These are phyloP conservation scores for Chamaecrista fasciculata DNA, from an alignment of 306 rosid genomes.

Conservation along the genomic window DNA sequence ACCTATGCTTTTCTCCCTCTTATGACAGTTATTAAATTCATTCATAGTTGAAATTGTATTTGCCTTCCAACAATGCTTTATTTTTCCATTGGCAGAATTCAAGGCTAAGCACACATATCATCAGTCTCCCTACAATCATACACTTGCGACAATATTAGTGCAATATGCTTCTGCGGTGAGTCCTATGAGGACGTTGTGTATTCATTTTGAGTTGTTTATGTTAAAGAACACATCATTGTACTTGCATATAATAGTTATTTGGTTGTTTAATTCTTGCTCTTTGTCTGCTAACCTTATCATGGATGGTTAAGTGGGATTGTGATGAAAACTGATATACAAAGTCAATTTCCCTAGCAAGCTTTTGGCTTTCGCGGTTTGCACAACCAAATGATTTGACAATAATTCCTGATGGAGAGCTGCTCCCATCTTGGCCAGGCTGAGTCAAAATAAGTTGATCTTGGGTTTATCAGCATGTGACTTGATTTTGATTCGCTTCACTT, in stretches of 20 bases:
- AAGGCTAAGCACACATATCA: conserved; percentile 30
- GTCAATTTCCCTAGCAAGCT: neutral
- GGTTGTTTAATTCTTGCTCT: neutral
- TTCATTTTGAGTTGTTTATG: conserved; percentile 6
- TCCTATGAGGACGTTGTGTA: conserved; percentile 14
- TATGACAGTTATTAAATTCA: neutral
- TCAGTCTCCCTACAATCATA: conserved; percentile 53
- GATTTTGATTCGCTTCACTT: conserved; percentile 19
- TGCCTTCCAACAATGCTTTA: neutral
- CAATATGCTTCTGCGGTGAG: conserved; percentile 89
- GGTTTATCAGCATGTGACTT: neutral
- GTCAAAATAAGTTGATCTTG: conserved; percentile 8
- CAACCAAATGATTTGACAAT: conserved; percentile 20
- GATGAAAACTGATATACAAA: conserved; percentile 8
- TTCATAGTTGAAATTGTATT: neutral
- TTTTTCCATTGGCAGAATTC: conserved; percentile 47
- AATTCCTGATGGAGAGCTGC: conserved; percentile 23
- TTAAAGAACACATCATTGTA: conserved; percentile 3
- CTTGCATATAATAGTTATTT: neutral
- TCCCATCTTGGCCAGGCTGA: conserved; percentile 4
- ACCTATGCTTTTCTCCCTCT: neutral
- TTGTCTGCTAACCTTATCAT: conserved; percentile 13
- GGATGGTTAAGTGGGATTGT: conserved; percentile 15
- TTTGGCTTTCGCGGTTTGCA: conserved; percentile 22
- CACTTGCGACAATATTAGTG: conserved; percentile 71